Evolutionary conservation across 75 land plant genomes (phyloP), one percentile per base, ranked within the genome.

Genomic region (Selaginella tamariscina): DNA sequence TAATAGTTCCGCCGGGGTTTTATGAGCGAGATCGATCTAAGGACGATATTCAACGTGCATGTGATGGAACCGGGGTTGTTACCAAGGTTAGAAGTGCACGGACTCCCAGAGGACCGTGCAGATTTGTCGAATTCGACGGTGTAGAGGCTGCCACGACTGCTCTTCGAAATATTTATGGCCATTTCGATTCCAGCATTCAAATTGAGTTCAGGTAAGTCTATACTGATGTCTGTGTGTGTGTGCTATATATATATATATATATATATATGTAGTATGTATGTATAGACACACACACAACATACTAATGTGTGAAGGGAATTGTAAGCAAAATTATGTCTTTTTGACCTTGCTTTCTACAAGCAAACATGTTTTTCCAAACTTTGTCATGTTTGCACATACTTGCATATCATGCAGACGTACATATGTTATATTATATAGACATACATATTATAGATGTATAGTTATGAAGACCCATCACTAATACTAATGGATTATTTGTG

Each of bases 91-190:
- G 79, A 33, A 71, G 85, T 49, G 75, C 85, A 29, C 77, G 67
- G 57, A 74, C 69, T 18, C 68, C 59, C 8, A 56, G 72, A 30
- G 79, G 84, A 21, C 75, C 76, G 1, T 70, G 82, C 54, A 30
- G 81, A 63, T 76, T 82, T 79, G 77, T 84, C 56, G 86, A 84
- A 69, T 84, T 82, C 65, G 81, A 77, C 64, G 71, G 76, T 26
- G 70, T 76, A 24, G 85, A 84, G 31, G 84, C 84, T 24, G 86
- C 86, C 13, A 54, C 74, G 28, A 54, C 71, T 2, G 86, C 82
- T 15, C 63, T 82, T 28, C 78, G 72, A 56, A 82, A 72, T 55
- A 65, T 82, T 28, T 55, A 77, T 32, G 82, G 82, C 32, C 78
- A 74, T 27, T 73, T 78, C 24, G 85, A 78, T 44, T 64, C 78